Percentiles rank a stretch among this genome's conserved stretches.
Evolutionary conservation across 768 basidiomycete species (phyloP).

Genomic region (Dendrothele bispora): DNA sequence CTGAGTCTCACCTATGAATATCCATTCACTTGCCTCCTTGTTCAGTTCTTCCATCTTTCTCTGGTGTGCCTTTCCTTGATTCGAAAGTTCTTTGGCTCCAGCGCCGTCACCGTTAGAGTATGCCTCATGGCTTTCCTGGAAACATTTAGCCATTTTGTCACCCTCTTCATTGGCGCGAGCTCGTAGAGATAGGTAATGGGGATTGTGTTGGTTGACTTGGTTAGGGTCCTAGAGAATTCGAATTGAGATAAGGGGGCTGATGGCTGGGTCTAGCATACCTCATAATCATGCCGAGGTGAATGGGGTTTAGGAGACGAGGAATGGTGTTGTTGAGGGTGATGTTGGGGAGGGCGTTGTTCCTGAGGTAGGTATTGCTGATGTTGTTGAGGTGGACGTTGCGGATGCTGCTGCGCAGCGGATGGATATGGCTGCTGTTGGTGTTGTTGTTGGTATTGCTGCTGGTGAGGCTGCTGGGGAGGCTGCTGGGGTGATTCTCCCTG

Average conservation of each 20-base stretch:
- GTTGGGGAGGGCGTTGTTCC: background rate
- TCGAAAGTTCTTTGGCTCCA: slow-evolving; percentile 77
- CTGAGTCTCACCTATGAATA: slow-evolving; percentile 64
- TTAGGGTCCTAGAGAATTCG: slow-evolving; percentile 45
- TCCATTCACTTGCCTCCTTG: slow-evolving; percentile 83
- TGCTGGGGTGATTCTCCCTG: no score
- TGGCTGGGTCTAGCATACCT: background rate
- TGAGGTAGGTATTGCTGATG: slow-evolving; percentile 5
- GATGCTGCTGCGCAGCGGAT: background rate
- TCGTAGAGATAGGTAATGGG: slow-evolving; percentile 68
- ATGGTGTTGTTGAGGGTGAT: slow-evolving; percentile 4
- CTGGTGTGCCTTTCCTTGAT: slow-evolving; percentile 79
- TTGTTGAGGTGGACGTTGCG: slow-evolving; percentile 5
- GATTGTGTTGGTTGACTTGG: slow-evolving; percentile 66
- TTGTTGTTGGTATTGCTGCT: slow-evolving; percentile 5
- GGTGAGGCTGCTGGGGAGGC: slow-evolving; percentile 1
- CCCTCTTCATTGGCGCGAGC: slow-evolving; percentile 78
- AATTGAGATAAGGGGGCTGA: background rate
- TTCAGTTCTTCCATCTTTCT: slow-evolving; percentile 77
- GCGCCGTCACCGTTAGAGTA: slow-evolving; percentile 75
- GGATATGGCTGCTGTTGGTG: slow-evolving; percentile 15
- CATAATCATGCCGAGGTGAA: slow-evolving; percentile 7
- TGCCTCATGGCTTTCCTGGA: slow-evolving; percentile 73
- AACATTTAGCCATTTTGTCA: slow-evolving; percentile 71
- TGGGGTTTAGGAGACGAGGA: background rate